phyloP scores from a whole-genome alignment of 305 asterid species.

The Fraxinus sp. region DNA sequence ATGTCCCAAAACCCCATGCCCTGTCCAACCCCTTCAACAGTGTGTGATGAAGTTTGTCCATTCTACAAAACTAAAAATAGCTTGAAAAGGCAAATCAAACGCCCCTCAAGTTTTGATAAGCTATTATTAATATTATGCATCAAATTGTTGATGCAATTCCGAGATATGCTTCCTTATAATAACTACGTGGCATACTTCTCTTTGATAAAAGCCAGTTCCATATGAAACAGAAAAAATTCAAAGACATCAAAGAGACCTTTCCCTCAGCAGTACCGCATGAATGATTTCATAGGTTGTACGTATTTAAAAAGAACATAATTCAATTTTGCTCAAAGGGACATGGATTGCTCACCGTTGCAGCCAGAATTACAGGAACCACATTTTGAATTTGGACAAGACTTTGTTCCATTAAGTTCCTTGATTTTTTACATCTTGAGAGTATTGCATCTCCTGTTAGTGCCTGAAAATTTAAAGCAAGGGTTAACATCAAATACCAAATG shows the following conservation, averaged over 20 bases:
- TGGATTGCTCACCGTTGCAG: constrained; percentile 39
- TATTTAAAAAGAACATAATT: background rate
- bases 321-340: background rate
- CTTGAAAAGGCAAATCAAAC: background rate
- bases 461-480: constrained; percentile 27
- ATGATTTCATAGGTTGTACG: background rate
- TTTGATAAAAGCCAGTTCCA: background rate
- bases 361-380: constrained; percentile 50
- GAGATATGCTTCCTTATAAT: background rate
- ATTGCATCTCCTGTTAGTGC: constrained; percentile 48
- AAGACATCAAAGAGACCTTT: background rate
- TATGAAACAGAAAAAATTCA: background rate
- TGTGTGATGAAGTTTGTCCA: background rate
- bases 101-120: background rate
- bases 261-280: background rate
- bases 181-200: background rate
- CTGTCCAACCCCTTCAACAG: background rate
- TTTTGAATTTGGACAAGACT: constrained; percentile 38
- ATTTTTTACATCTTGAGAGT: constrained; percentile 39
- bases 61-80: background rate
- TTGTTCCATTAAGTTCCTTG: constrained; percentile 39
- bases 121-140: background rate
- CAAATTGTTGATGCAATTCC: background rate
- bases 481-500: background rate
- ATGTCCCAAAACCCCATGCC: background rate